These are phyloP conservation scores for Annona cherimola DNA, from an alignment of 164 flowering plant genomes.

Conservation along the genomic window DNA sequence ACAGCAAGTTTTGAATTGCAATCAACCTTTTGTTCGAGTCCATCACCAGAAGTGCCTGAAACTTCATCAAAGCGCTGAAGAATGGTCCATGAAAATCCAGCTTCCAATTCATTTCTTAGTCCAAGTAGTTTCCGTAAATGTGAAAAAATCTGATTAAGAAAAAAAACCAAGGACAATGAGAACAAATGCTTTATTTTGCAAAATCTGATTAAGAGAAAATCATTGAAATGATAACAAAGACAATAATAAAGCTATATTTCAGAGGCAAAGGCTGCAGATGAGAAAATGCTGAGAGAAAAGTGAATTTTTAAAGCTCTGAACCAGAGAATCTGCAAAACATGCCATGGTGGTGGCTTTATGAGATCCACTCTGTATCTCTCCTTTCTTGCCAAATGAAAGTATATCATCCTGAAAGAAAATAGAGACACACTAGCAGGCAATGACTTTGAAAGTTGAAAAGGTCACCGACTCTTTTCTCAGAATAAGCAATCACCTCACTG, in stretches of 20 bases:
- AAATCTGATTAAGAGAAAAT: background rate
- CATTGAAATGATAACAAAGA: background rate
- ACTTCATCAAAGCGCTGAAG: conserved; percentile 53
- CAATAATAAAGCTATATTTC: background rate
- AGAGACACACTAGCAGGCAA: no score
- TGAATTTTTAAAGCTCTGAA: no score
- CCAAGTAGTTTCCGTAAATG: conserved; percentile 69
- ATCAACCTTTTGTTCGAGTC: conserved; percentile 57
- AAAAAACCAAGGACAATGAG: conserved; percentile 7
- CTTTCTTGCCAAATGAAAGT: no score
- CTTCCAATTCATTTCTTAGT: conserved; percentile 77
- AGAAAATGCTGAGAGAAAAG: no score
- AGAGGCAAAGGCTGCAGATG: background rate
- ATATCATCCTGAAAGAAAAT: no score
- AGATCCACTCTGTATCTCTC: no score
- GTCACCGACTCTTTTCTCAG: no score
- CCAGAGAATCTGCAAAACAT: no score
- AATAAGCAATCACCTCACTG: no score
- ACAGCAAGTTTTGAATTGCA: conserved; percentile 93
- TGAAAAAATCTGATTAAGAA: conserved; percentile 48
- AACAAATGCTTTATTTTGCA: background rate
- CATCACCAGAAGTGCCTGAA: conserved; percentile 32
- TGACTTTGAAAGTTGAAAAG: no score
- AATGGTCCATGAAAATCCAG: conserved; percentile 86
- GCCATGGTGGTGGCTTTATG: no score